Evolutionary conservation across 179 eudicot genomes (phyloP).

Genomic region (Actinidia polygama): DNA sequence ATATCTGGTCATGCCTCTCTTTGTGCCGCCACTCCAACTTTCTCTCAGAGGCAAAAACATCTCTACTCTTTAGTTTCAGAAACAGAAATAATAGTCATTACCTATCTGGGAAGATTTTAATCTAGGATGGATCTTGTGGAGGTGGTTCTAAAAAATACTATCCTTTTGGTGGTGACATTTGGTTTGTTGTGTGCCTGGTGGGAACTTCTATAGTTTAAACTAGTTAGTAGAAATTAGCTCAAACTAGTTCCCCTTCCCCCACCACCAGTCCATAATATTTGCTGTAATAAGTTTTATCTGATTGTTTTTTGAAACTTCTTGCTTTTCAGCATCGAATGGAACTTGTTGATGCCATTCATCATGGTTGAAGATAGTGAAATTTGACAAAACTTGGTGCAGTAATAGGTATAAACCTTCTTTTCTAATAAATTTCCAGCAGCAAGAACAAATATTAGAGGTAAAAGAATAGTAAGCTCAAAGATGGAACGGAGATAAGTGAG

Average conservation of each 20-base stretch:
- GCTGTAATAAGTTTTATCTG: neutral
- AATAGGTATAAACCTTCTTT: no score
- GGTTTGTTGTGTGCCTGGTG: neutral
- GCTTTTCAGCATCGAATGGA: slow-evolving; percentile 78
- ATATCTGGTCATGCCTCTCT: slow-evolving; percentile 64
- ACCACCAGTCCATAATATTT: neutral
- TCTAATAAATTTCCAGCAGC: no score
- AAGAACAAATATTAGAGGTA: no score
- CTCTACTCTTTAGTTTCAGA: neutral
- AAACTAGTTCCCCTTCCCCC: slow-evolving; percentile 12
- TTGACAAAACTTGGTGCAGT: no score
- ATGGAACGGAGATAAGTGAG: no score
- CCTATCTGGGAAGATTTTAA: slow-evolving; percentile 5
- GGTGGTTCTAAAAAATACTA: neutral
- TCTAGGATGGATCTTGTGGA: neutral
- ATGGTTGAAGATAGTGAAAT: slow-evolving; percentile 61
- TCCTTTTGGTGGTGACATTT: neutral
- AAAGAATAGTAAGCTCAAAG: no score
- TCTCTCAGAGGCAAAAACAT: slow-evolving; percentile 39
- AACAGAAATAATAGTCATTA: slow-evolving; percentile 1
- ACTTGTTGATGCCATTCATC: slow-evolving; percentile 83
- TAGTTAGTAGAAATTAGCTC: neutral
- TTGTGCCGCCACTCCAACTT: slow-evolving; percentile 60
- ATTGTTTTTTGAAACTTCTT: slow-evolving; percentile 6
- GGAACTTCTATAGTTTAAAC: neutral